Evolutionary conservation across 2,329 filamentous ascomycete genomes (phyloP).

Genomic region (Alternaria hordeiaustralica): DNA sequence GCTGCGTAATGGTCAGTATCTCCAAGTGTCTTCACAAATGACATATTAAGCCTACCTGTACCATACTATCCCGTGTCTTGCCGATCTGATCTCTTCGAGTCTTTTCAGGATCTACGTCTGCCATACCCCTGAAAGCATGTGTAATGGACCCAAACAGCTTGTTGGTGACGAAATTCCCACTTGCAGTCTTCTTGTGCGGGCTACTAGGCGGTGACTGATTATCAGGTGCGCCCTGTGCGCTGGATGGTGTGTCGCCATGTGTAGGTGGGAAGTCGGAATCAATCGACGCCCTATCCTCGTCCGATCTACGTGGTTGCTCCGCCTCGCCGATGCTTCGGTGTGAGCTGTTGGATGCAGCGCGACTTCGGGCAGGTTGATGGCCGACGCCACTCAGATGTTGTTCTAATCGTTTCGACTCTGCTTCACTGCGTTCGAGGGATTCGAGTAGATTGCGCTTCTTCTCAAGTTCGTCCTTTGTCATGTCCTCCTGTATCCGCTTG

Average conservation of each 20-base stretch:
- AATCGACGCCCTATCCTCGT: slow-evolving; percentile 84
- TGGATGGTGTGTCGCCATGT: slow-evolving; percentile 74
- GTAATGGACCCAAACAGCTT: slow-evolving; percentile 94
- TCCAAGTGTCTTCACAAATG: not conserved
- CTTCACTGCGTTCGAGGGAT: slow-evolving; percentile 89
- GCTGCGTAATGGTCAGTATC: slow-evolving; percentile 48
- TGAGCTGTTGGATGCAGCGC: slow-evolving; percentile 68
- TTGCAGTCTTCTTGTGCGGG: slow-evolving; percentile 78
- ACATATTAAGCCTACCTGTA: slow-evolving; percentile 22
- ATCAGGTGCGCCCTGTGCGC: slow-evolving; percentile 71
- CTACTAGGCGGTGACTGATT: slow-evolving; percentile 33
- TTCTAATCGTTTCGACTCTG: slow-evolving; percentile 90
- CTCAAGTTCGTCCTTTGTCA: slow-evolving; percentile 90
- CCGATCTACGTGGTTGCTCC: slow-evolving; percentile 52
- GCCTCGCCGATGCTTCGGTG: slow-evolving; percentile 48
- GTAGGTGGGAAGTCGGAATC: slow-evolving; percentile 96
- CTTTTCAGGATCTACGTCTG: slow-evolving; percentile 93
- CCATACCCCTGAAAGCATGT: slow-evolving; percentile 94
- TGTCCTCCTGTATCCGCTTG: slow-evolving; percentile 95
- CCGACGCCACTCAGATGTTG: slow-evolving; percentile 84
- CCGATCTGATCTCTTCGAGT: slow-evolving; percentile 92
- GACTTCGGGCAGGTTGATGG: slow-evolving; percentile 66
- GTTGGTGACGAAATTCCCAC: slow-evolving; percentile 84
- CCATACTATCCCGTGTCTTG: slow-evolving; percentile 89
- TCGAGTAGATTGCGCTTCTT: slow-evolving; percentile 86